phyloP scores from a whole-genome alignment of 2,329 filamentous ascomycete genomes.

The Colletotrichum paranaense region DNA sequence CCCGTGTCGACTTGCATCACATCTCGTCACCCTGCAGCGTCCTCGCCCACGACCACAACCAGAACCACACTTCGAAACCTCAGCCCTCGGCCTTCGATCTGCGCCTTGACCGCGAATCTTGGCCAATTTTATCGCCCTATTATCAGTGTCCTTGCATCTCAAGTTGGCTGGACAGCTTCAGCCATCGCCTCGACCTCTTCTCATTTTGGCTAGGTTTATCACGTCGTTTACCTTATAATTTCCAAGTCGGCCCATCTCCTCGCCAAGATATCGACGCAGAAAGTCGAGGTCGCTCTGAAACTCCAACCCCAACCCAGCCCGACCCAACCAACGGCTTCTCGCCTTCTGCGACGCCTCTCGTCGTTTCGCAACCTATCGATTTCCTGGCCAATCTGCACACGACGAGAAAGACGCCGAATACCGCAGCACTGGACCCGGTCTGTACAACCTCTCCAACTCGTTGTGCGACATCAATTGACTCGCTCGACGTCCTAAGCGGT shows the following conservation, averaged over 20 bases:
- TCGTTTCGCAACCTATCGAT: constrained; percentile 22
- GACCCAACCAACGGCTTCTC: constrained; percentile 34
- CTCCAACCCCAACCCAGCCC: constrained; percentile 17
- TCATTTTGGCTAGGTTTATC: not conserved
- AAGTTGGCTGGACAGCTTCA: not conserved
- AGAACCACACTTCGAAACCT: not conserved
- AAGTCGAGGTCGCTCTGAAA: constrained; percentile 4
- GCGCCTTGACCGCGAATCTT: not conserved
- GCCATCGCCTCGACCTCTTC: not conserved
- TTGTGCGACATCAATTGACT: constrained; percentile 11
- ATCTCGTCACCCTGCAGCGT: constrained; percentile 26
- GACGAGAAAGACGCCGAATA: constrained; percentile 31
- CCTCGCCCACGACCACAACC: not conserved
- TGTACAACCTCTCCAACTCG: constrained; percentile 24
- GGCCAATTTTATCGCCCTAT: not conserved
- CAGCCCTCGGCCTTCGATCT: not conserved
- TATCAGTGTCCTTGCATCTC: not conserved
- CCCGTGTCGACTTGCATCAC: not conserved
- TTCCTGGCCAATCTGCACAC: constrained; percentile 7
- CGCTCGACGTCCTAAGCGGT: not conserved
- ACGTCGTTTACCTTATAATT: not conserved
- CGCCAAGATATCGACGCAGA: constrained; percentile 12
- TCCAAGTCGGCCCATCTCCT: not conserved
- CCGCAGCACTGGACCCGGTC: constrained; percentile 28
- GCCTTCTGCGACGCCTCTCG: constrained; percentile 29